Evolutionary conservation across 2,329 filamentous ascomycete species (phyloP), one percentile per base, ranked within the genome.

Genomic region (Conoideocrella luteorostrata): DNA sequence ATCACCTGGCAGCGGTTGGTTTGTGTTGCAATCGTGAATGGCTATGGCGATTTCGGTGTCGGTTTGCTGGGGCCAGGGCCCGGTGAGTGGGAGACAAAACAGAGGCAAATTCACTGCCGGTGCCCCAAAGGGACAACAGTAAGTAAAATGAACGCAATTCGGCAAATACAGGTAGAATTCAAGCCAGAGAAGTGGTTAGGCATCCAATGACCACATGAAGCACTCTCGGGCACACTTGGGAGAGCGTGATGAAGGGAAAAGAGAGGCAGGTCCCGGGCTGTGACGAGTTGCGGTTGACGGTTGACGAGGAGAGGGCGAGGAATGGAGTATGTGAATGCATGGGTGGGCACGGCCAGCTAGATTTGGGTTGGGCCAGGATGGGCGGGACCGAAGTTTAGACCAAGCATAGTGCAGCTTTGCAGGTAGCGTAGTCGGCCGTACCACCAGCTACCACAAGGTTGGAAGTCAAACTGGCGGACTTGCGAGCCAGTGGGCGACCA

Each of bases 81-180:
- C 30, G 38, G n/a, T n/a, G n/a, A n/a, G n/a, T 24, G 29, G 39
- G 37, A 35, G 40, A 37, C 33, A 30, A 30, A 45, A 50, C 40
- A 49, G 47, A 52, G 46, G 48, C 42, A 30, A 41, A 49, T 45
- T 44, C 46, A 49, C 50, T 45, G 47, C 47, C 45, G 37, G 45
- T 39, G 46, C 46, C 52, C 49, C 50, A 47, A 43, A 47, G 49
- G 52, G 52, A 47, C 46, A 52, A 46, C 52, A 48, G 47, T 48
- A 45, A 49, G 43, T 45, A 11, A 17, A 32, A 39, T 41, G 29
- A 39, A 37, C 49, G 35, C 48, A 50, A 44, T 46, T 37, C 24
- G 55, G 53, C 45, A 37, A 20, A 13, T n/a, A 6, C 5, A 43
- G 43, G 29, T 39, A 43, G 39, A 20, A 44, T 38, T 22, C 41